Percentiles rank a stretch among this genome's conserved stretches.
phyloP scores from a whole-genome alignment of 2,329 filamentous ascomycete species.

The Akanthomyces uredinophilus region DNA sequence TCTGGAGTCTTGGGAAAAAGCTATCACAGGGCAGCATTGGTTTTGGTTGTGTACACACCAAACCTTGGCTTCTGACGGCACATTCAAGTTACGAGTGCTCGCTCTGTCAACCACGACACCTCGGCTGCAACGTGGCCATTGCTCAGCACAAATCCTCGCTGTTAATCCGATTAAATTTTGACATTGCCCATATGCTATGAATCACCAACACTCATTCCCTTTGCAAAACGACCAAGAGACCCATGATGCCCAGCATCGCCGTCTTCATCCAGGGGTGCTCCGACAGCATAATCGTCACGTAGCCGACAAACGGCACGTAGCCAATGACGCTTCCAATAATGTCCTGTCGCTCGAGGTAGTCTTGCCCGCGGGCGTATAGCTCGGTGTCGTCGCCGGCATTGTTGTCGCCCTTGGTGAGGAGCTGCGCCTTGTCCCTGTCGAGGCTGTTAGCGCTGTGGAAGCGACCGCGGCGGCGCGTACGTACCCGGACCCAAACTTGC shows the following conservation, averaged over 20 bases:
- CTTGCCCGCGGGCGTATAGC: slow-evolving; percentile 75
- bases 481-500: slow-evolving; percentile 60
- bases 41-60: too few species aligned
- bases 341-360: slow-evolving; percentile 79
- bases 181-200: neutral
- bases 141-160: neutral
- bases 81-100: too few species aligned
- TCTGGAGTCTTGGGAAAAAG: too few species aligned
- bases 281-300: slow-evolving; percentile 91
- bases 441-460: neutral
- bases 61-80: too few species aligned
- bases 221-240: slow-evolving; percentile 85
- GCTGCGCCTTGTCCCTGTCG: slow-evolving; percentile 53
- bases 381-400: slow-evolving; percentile 92
- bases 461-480: slow-evolving; percentile 17
- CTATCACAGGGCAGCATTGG: too few species aligned
- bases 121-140: too few species aligned
- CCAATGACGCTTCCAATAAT: slow-evolving; percentile 90
- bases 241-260: slow-evolving; percentile 91
- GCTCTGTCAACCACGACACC: too few species aligned
- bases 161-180: neutral
- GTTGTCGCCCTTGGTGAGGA: slow-evolving; percentile 97
- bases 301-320: slow-evolving; percentile 92
- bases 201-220: slow-evolving; percentile 55
- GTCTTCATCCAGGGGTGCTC: slow-evolving; percentile 98